Conservation (phyloP, 768 basidiomycete genomes). For the Hysterangium stoloniferum region DNA sequence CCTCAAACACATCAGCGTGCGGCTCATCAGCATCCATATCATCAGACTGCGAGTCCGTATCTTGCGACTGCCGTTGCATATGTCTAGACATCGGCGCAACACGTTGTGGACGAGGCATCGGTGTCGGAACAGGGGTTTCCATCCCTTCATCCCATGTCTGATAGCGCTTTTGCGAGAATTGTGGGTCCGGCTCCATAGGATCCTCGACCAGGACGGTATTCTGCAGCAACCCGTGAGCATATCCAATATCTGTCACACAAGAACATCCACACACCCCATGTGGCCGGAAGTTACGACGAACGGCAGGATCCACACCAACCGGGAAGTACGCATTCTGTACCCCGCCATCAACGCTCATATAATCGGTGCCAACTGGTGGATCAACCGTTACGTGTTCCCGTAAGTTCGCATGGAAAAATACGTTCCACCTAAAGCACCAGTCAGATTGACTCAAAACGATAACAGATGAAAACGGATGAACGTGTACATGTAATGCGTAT, state of each 20-base stretch:
- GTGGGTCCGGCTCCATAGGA: neutral
- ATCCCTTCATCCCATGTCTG: neutral
- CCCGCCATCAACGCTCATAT: neutral
- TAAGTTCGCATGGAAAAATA: conserved; percentile 4
- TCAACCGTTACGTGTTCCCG: conserved; percentile 4
- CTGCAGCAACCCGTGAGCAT: neutral
- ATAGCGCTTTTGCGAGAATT: conserved; percentile 1
- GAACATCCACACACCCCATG: neutral
- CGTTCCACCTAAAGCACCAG: neutral
- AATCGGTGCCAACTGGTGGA: neutral
- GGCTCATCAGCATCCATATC: neutral
- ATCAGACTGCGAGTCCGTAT: neutral
- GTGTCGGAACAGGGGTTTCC: neutral
- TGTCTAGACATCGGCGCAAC: too few relatives aligned
- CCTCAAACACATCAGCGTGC: neutral
- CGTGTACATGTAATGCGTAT: neutral
- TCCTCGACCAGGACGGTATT: neutral
- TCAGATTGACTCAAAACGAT: neutral
- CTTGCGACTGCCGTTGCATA: too few relatives aligned
- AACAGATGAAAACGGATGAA: neutral
- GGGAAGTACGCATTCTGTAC: conserved; percentile 5
- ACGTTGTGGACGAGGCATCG: neutral
- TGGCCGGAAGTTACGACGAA: neutral
- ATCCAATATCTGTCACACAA: too few relatives aligned
- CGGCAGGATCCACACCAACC: neutral